Percentiles rank a stretch among this genome's conserved stretches.
phyloP scores from a whole-genome alignment of 176 grass and related monocot species.

The Miscanthus lutarioriparius region DNA sequence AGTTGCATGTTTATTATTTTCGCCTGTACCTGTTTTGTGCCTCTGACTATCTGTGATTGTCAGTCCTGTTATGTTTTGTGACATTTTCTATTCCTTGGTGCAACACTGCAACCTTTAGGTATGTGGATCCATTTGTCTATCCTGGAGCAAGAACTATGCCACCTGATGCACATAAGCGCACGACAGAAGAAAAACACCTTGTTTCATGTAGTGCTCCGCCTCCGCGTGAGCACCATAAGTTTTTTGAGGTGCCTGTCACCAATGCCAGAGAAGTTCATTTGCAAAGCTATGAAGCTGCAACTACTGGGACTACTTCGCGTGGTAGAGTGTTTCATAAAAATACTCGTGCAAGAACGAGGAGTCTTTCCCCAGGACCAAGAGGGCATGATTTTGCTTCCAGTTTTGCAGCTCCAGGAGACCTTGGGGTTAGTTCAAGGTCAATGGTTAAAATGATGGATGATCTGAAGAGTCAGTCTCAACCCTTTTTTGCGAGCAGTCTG shows the following conservation, averaged over 20 bases:
- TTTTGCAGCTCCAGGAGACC: constrained; percentile 48
- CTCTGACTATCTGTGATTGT: neutral
- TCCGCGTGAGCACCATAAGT: constrained; percentile 44
- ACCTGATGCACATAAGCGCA: constrained; percentile 10
- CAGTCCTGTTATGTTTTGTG: constrained; percentile 21
- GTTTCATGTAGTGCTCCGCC: constrained; percentile 46
- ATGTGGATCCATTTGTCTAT: constrained; percentile 40
- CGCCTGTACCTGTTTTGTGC: neutral
- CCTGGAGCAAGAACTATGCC: constrained; percentile 45
- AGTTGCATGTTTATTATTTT: neutral
- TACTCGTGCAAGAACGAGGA: constrained; percentile 48
- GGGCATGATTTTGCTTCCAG: constrained; percentile 35
- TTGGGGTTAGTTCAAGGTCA: constrained; percentile 57
- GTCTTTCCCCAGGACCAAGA: constrained; percentile 48
- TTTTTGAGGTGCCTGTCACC: constrained; percentile 33
- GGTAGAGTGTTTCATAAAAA: constrained; percentile 59
- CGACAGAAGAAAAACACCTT: constrained; percentile 41
- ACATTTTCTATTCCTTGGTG: constrained; percentile 22
- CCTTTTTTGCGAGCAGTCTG: constrained; percentile 29
- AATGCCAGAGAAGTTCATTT: constrained; percentile 45
- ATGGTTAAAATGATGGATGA: constrained; percentile 47
- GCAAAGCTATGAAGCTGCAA: constrained; percentile 42
- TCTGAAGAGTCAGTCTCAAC: constrained; percentile 63
- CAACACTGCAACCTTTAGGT: constrained; percentile 37
- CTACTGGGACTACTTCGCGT: constrained; percentile 33